These are phyloP conservation scores for Orychophragmus violaceus DNA, from an alignment of 345 rosid genomes.

Conservation along the genomic window DNA sequence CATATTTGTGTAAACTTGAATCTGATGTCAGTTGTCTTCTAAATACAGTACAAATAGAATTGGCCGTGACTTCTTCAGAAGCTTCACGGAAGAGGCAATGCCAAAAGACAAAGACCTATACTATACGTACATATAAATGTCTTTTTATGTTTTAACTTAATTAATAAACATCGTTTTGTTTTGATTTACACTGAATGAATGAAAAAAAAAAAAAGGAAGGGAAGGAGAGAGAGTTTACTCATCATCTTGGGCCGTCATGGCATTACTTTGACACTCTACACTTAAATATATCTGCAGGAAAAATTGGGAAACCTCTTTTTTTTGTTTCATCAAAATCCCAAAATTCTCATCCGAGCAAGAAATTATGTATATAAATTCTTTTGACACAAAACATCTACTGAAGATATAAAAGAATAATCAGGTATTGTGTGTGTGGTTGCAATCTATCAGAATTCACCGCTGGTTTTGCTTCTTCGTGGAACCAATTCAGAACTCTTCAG, in stretches of 20 bases:
- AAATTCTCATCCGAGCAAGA: constrained; percentile 5
- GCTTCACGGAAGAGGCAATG: neutral
- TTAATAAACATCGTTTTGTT: constrained; percentile 11
- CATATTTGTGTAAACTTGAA: too few species aligned
- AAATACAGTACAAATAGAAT: too few species aligned
- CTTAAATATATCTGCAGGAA: constrained; percentile 18
- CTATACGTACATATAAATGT: neutral
- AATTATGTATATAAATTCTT: neutral
- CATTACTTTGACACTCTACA: constrained; percentile 24
- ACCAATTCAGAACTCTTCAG: constrained; percentile 25
- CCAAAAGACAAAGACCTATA: neutral
- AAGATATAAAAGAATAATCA: constrained; percentile 4
- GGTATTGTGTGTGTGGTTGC: constrained; percentile 15
- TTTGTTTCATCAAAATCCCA: constrained; percentile 1
- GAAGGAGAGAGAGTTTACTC: constrained; percentile 8
- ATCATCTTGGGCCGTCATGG: constrained; percentile 27
- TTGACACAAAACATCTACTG: constrained; percentile 18
- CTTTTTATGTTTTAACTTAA: neutral
- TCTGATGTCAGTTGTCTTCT: too few species aligned
- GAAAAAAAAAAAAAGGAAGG: neutral
- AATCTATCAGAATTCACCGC: constrained; percentile 13
- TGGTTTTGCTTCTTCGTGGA: constrained; percentile 6
- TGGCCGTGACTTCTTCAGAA: too few species aligned
- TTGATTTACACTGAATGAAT: constrained; percentile 14
- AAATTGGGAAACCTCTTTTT: neutral